Conservation (phyloP, 768 basidiomycete species). For the Gymnopilus junonius region DNA sequence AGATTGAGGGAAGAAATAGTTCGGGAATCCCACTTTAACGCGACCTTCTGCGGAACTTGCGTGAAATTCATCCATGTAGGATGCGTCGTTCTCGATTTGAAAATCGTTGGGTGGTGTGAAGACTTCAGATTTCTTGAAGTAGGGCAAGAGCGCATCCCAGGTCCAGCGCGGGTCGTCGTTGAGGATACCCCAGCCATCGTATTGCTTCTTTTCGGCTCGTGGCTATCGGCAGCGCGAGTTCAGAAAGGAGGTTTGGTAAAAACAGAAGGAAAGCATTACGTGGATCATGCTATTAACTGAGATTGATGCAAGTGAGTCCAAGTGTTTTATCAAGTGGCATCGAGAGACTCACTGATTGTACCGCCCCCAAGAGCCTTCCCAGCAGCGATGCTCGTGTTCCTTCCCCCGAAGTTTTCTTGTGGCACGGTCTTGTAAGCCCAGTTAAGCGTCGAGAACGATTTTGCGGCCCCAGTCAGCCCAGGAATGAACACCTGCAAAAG, state of each 20-base stretch:
- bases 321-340: not conserved
- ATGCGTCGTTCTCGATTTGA: constrained; percentile 29
- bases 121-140: constrained; percentile 57
- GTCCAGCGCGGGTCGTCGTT: constrained; percentile 32
- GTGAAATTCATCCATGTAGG: constrained; percentile 27
- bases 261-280: constrained; percentile 16
- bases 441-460: constrained; percentile 43
- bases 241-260: not conserved
- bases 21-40: constrained; percentile 39
- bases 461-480: constrained; percentile 32
- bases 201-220: constrained; percentile 36
- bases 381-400: constrained; percentile 36
- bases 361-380: constrained; percentile 63
- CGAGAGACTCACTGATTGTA: constrained; percentile 40
- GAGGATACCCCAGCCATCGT: constrained; percentile 36
- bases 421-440: constrained; percentile 53
- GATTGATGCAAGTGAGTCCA: not conserved
- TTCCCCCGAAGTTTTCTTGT: constrained; percentile 44
- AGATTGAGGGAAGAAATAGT: constrained; percentile 34
- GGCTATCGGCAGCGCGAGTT: constrained; percentile 20
- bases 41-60: constrained; percentile 26
- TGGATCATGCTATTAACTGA: constrained; percentile 50
- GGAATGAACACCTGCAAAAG: constrained; percentile 32
- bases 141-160: constrained; percentile 47
- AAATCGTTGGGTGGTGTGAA: constrained; percentile 51